These are phyloP conservation scores for Cyclotella sp. DNA, from an alignment of 108 stramenopile species.

Conservation along the genomic window DNA sequence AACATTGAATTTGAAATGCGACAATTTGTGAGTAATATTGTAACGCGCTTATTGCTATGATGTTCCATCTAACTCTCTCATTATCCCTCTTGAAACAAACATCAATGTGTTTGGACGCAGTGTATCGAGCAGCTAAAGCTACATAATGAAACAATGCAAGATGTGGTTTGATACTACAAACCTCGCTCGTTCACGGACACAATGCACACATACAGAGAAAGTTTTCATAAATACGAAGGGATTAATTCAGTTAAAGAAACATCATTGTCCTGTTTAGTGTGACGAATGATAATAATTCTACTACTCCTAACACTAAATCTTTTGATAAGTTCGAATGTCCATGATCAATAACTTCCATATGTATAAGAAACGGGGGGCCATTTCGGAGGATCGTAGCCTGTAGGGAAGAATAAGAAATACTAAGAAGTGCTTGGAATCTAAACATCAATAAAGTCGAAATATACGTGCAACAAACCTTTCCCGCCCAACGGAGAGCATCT, in stretches of 20 bases:
- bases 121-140: conserved; percentile 44
- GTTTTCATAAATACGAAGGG: not conserved
- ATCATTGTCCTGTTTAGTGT: no score
- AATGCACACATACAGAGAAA: conserved; percentile 2
- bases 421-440: not conserved
- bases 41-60: not conserved
- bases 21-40: conserved; percentile 52
- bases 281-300: no score
- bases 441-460: not conserved
- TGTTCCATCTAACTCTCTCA: not conserved
- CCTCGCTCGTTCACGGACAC: not conserved
- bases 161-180: conserved; percentile 24
- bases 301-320: no score
- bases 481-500: conserved; percentile 88
- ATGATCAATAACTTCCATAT: conserved; percentile 71
- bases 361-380: conserved; percentile 85
- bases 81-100: not conserved
- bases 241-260: not conserved
- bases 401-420: not conserved
- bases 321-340: conserved; percentile 9
- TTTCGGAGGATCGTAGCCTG: conserved; percentile 87
- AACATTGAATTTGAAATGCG: conserved; percentile 48
- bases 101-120: conserved; percentile 4
- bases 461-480: conserved; percentile 20
- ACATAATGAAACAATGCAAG: conserved; percentile 46